These are phyloP conservation scores for Echites panduratus DNA, from an alignment of 257 asterid genomes.

Conservation along the genomic window DNA sequence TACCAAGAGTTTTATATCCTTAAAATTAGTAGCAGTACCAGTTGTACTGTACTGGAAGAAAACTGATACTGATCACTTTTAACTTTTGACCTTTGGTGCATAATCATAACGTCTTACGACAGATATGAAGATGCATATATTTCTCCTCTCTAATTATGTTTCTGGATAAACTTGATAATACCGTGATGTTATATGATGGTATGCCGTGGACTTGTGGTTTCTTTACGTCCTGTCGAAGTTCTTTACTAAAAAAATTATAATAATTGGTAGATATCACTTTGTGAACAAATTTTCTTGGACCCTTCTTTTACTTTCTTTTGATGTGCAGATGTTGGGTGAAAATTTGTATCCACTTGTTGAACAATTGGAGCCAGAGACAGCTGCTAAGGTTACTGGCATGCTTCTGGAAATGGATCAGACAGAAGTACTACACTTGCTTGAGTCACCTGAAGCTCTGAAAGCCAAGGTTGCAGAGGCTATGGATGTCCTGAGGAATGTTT, in stretches of 20 bases:
- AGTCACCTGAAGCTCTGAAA: constrained; percentile 61
- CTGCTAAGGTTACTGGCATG: constrained; percentile 68
- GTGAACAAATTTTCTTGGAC: too few species aligned
- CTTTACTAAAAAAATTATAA: too few species aligned
- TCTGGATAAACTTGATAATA: not conserved
- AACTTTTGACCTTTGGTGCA: not conserved
- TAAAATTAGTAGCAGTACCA: not conserved
- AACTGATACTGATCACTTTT: too few species aligned
- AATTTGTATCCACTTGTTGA: constrained; percentile 56
- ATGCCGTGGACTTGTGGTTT: not conserved
- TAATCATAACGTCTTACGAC: not conserved
- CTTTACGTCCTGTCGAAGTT: not conserved
- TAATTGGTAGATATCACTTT: too few species aligned
- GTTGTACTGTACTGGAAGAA: not conserved
- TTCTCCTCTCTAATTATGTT: too few species aligned
- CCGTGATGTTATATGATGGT: not conserved
- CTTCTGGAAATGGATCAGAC: constrained; percentile 71
- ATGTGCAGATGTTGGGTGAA: constrained; percentile 63
- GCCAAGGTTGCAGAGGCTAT: constrained; percentile 63
- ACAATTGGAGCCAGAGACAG: constrained; percentile 54
- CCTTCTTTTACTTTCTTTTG: not conserved
- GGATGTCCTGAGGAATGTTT: constrained; percentile 46
- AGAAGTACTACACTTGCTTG: constrained; percentile 58
- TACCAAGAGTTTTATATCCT: too few species aligned
- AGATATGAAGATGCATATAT: not conserved